Evolutionary conservation across 2,329 filamentous ascomycete species (phyloP).

Genomic region (Colletotrichum sp.): DNA sequence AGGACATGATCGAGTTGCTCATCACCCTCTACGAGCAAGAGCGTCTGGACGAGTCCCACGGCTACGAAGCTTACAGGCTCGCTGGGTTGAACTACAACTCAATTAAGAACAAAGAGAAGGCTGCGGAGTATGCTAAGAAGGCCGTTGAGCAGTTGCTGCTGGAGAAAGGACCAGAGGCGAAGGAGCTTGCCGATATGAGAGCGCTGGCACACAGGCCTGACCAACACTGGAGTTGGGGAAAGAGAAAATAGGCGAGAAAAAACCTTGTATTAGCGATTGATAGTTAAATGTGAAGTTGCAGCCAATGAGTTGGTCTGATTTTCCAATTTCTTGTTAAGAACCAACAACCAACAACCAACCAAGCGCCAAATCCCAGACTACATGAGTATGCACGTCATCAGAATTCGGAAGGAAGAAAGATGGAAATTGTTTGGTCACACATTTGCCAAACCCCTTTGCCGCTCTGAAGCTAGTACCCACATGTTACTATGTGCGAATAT

Average conservation of each 20-base stretch:
- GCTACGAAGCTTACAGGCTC: slow-evolving; percentile 38
- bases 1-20: slow-evolving; percentile 23
- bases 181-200: slow-evolving; percentile 6
- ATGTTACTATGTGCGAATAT: slow-evolving; percentile 15
- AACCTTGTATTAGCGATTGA: neutral
- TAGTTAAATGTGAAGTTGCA: neutral
- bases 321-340: neutral
- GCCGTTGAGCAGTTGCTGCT: slow-evolving; percentile 39
- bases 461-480: slow-evolving; percentile 19
- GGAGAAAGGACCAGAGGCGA: slow-evolving; percentile 8
- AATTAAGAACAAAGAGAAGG: slow-evolving; percentile 39
- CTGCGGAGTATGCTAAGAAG: slow-evolving; percentile 40
- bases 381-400: neutral
- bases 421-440: neutral
- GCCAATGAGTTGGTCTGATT: neutral
- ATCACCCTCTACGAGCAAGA: slow-evolving; percentile 24
- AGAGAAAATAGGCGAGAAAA: neutral
- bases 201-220: neutral
- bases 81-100: slow-evolving; percentile 45
- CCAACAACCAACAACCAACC: neutral
- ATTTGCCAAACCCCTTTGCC: neutral
- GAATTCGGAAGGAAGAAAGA: neutral
- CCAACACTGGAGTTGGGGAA: slow-evolving; percentile 19
- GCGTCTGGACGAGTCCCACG: slow-evolving; percentile 24
- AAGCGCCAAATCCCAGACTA: neutral